phyloP scores from a whole-genome alignment of 78 protist genomes.

The Cyanophora paradoxa region DNA sequence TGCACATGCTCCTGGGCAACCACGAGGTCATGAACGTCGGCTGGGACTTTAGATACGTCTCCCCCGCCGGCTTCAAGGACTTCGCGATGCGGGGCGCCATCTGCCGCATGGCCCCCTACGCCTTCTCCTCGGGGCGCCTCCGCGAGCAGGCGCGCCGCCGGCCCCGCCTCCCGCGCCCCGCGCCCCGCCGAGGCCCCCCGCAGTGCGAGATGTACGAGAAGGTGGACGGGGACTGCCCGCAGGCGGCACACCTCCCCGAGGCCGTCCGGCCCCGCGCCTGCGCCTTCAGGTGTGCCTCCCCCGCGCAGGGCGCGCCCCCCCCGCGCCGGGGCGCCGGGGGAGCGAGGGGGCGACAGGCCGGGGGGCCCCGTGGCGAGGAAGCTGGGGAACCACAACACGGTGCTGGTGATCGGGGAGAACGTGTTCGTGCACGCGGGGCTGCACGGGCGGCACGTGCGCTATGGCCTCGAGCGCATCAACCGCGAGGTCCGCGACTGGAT shows the following conservation, averaged over 20 bases:
- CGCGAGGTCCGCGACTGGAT: background rate
- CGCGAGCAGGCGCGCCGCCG: too few relatives aligned
- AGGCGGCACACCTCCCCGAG: background rate
- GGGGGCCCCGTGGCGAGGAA: background rate
- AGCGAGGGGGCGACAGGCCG: background rate
- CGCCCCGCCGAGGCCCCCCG: background rate
- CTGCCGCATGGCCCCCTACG: background rate
- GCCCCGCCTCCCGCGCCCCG: too few relatives aligned
- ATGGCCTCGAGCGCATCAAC: constrained; percentile 9
- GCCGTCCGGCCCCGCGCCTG: background rate
- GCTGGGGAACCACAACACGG: background rate
- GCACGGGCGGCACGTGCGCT: background rate
- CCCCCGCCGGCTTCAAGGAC: background rate
- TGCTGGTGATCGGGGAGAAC: constrained; percentile 5
- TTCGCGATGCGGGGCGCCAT: background rate
- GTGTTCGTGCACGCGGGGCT: constrained; percentile 6
- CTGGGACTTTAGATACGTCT: too few relatives aligned
- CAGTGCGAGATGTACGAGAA: background rate
- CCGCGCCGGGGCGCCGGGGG: constrained; percentile 8
- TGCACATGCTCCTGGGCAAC: constrained; percentile 6
- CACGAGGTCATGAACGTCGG: constrained; percentile 12
- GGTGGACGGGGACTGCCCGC: background rate
- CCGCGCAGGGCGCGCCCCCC: too few relatives aligned
- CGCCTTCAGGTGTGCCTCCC: too few relatives aligned
- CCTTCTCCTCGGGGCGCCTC: too few relatives aligned